A percentile compares a stretch with the other conserved stretches of the same genome.
Conservation (phyloP, 2,329 filamentous ascomycete species). For the Fusarium sulawesiense region DNA sequence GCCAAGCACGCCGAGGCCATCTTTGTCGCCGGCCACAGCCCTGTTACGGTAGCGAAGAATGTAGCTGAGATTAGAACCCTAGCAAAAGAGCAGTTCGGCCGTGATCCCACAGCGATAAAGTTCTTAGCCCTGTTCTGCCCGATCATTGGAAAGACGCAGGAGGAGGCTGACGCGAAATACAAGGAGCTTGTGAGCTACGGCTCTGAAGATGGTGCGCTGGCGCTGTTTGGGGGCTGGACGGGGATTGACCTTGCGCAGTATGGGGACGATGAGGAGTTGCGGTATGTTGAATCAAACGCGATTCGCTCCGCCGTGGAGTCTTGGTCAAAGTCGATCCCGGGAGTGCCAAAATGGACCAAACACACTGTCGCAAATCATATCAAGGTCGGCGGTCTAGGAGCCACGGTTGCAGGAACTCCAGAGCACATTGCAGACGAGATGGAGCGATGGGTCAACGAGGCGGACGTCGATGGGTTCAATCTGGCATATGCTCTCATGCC, state of each 20-base stretch:
- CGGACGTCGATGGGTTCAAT: constrained; percentile 81
- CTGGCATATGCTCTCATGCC: constrained; percentile 61
- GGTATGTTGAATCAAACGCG: constrained; percentile 71
- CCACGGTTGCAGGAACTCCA: constrained; percentile 72
- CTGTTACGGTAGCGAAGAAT: constrained; percentile 69
- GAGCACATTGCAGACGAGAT: constrained; percentile 74
- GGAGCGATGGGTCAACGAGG: constrained; percentile 74
- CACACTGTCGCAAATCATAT: constrained; percentile 75
- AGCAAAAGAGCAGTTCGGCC: constrained; percentile 63
- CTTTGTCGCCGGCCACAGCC: constrained; percentile 74
- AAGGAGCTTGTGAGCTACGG: constrained; percentile 71
- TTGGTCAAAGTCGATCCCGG: constrained; percentile 67
- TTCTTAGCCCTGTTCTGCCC: constrained; percentile 74
- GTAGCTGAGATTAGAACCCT: constrained; percentile 71
- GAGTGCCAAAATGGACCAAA: constrained; percentile 77
- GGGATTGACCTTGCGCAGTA: constrained; percentile 68
- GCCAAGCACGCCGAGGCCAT: constrained; percentile 78
- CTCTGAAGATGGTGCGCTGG: constrained; percentile 70
- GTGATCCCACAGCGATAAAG: constrained; percentile 72
- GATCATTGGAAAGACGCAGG: constrained; percentile 72
- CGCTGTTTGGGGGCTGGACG: constrained; percentile 80
- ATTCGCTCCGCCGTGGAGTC: constrained; percentile 67
- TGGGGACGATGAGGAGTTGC: constrained; percentile 72
- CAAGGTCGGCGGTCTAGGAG: constrained; percentile 74
- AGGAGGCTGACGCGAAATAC: constrained; percentile 73